phyloP scores from a whole-genome alignment of 2,329 filamentous ascomycete species.

The Aspergillus terreus region DNA sequence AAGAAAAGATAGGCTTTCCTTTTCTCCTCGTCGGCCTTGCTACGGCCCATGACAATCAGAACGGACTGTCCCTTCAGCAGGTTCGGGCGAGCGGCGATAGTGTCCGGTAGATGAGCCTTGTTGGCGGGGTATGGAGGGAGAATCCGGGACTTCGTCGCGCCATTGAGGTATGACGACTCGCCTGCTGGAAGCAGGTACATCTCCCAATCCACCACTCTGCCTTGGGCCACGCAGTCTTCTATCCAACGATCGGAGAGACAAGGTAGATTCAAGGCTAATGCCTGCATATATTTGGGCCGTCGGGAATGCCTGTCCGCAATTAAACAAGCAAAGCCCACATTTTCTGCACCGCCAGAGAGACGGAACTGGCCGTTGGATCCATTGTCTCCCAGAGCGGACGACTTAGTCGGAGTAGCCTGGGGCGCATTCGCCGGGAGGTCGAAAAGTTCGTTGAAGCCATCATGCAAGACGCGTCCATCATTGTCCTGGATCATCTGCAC shows the following conservation, averaged over 20 bases:
- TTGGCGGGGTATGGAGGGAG: slow-evolving; percentile 59
- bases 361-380: slow-evolving; percentile 39
- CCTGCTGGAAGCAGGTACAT: slow-evolving; percentile 84
- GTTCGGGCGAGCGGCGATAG: slow-evolving; percentile 58
- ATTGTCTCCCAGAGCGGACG: slow-evolving; percentile 12
- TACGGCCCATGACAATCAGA: slow-evolving; percentile 66
- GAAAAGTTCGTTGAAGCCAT: slow-evolving; percentile 81
- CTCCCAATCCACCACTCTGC: slow-evolving; percentile 66
- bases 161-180: slow-evolving; percentile 69
- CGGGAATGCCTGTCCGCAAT: slow-evolving; percentile 83
- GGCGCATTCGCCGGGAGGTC: slow-evolving; percentile 39
- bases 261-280: slow-evolving; percentile 81
- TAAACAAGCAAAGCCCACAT: slow-evolving; percentile 74
- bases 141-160: slow-evolving; percentile 71
- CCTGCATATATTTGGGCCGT: slow-evolving; percentile 90
- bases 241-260: slow-evolving; percentile 83
- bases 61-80: slow-evolving; percentile 64
- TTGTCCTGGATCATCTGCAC: slow-evolving; percentile 63
- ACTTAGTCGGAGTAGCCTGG: slow-evolving; percentile 26
- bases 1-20: slow-evolving; percentile 76
- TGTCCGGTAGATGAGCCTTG: slow-evolving; percentile 54
- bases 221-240: slow-evolving; percentile 62
- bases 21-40: slow-evolving; percentile 60
- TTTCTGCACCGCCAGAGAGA: slow-evolving; percentile 51
- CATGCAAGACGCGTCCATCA: slow-evolving; percentile 67